Evolutionary conservation across 2,329 filamentous ascomycete species (phyloP), one percentile per base, ranked within the genome.

Genomic region (Trichoderma sp.): DNA sequence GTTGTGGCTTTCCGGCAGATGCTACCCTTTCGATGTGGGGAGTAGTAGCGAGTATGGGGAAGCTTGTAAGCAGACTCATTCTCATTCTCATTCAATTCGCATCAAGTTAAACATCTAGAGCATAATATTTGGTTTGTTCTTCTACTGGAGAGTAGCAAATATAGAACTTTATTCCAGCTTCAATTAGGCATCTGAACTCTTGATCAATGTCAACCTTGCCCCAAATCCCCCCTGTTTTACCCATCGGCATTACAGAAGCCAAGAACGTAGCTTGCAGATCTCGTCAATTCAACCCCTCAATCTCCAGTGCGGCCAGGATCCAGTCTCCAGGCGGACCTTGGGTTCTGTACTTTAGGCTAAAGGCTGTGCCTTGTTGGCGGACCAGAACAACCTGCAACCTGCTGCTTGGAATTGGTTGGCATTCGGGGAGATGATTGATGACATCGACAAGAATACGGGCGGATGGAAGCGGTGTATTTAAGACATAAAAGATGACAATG

Each of bases 331-430:
- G 28, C 36, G 23, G 53, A 68, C 47, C 26, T 61, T 68, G 36
- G 5, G 9, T 57, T 36, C 11, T 32, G 23, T 34, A 26, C 5
- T 68, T 68, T 68, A 68, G 66, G 55, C 66, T 68, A 68, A 68
- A 68, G 7, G 26, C 36, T 34, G 30, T 47, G n/a, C 34, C 28
- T 68, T 36, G 26, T 26, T 39, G 8, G 20, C 55, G 20, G 36
- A 8, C 53, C 34, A 43, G 9, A 23, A 23, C 11, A 59, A 47
- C 34, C 36, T 68, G 55, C 20, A 36, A 2, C 34, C 34, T 15
- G 13, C 26, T 32, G n/a, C 13, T 50, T 50, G 12, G 13, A 36
- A 15, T 20, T 12, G 12, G 55, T 15, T 68, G 11, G 13, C 17
- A 68, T 12, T 23, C 11, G n/a, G 23, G 7, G 12, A n/a, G 28